Evolutionary conservation across 441 rosid species (phyloP).

Genomic region (Pelargonium cotyledonis): DNA sequence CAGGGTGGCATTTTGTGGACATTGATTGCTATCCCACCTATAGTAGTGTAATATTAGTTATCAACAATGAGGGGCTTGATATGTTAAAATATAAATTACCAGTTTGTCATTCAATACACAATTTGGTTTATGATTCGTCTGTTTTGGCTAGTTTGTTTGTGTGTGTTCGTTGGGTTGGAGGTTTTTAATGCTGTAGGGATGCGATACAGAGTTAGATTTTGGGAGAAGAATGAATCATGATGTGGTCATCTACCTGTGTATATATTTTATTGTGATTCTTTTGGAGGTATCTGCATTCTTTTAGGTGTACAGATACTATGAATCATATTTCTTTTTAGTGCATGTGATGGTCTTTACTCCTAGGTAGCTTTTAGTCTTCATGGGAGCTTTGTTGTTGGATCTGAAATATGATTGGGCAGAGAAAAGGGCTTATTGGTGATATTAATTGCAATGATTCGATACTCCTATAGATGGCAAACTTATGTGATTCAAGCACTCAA

Average conservation of each 20-base stretch:
- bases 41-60: too few relatives aligned
- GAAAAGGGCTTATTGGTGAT: neutral
- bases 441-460: neutral
- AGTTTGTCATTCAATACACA: too few relatives aligned
- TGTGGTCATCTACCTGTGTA: too few relatives aligned
- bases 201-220: too few relatives aligned
- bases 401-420: neutral
- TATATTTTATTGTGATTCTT: neutral
- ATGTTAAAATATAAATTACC: too few relatives aligned
- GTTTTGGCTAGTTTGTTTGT: too few relatives aligned
- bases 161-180: too few relatives aligned
- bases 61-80: too few relatives aligned
- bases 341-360: neutral
- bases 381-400: constrained; percentile 1
- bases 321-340: neutral
- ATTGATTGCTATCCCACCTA: neutral
- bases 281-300: neutral
- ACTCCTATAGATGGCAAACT: neutral
- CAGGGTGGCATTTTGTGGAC: neutral
- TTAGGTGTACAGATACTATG: neutral
- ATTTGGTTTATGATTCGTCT: too few relatives aligned
- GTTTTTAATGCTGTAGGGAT: too few relatives aligned
- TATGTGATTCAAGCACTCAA: too few relatives aligned
- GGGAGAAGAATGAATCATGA: too few relatives aligned
- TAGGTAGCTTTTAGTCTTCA: neutral